Conservation (phyloP, 2,329 filamentous ascomycete species). For the Bisporella sp. region DNA sequence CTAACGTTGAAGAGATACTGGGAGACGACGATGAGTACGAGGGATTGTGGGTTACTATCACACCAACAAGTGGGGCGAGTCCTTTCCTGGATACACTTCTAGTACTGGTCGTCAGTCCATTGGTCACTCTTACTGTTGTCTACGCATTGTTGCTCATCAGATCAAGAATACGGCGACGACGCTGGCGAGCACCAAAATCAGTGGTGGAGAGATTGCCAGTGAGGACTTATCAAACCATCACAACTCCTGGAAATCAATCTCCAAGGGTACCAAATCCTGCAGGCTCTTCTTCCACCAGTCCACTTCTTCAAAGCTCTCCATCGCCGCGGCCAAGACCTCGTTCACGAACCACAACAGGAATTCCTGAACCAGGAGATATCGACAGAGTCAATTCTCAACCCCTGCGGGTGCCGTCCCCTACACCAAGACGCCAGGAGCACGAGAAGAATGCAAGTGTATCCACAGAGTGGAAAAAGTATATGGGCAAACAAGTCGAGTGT, state of each 20-base stretch:
- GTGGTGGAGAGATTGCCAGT: constrained; percentile 93
- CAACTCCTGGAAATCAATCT: constrained; percentile 49
- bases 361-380: constrained; percentile 43
- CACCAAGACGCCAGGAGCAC: constrained; percentile 27
- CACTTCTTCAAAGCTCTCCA: constrained; percentile 58
- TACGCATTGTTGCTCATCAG: constrained; percentile 83
- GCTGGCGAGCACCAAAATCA: constrained; percentile 97
- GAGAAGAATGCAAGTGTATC: constrained; percentile 41
- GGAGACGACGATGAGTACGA: constrained; percentile 48
- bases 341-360: constrained; percentile 57
- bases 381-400: constrained; percentile 34
- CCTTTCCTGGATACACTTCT: constrained; percentile 94
- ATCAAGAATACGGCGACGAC: constrained; percentile 77
- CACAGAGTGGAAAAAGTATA: constrained; percentile 59
- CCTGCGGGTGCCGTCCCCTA: constrained; percentile 18
- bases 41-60: constrained; percentile 94
- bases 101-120: constrained; percentile 90
- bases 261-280: constrained; percentile 56
- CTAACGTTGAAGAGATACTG: constrained; percentile 30
- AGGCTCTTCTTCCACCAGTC: constrained; percentile 67
- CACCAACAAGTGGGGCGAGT: constrained; percentile 79
- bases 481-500: constrained; percentile 72
- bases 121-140: constrained; percentile 87
- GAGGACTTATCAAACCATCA: constrained; percentile 85
- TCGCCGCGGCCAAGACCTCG: constrained; percentile 50